These are phyloP conservation scores for Fusarium nanum DNA, from an alignment of 2,329 filamentous ascomycete genomes.

Conservation along the genomic window DNA sequence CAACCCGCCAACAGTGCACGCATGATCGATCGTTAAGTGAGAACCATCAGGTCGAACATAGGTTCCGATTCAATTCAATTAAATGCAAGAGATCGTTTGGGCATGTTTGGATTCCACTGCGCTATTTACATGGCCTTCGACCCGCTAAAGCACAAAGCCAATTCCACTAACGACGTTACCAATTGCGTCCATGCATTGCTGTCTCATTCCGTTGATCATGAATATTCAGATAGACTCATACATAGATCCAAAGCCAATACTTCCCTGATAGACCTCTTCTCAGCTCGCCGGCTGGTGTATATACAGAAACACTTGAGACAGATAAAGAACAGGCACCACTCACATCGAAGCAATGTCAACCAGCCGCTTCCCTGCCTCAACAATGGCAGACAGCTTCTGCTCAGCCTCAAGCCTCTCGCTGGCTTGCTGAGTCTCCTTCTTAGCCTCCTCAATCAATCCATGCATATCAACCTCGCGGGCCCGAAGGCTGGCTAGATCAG, in stretches of 20 bases:
- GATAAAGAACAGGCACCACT: background rate
- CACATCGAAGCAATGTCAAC: background rate
- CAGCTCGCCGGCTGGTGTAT: background rate
- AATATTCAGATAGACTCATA: background rate
- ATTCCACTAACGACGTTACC: background rate
- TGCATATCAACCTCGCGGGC: background rate
- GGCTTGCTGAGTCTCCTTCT: background rate
- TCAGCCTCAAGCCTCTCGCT: background rate
- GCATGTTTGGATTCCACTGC: too few species aligned
- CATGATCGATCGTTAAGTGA: too few species aligned
- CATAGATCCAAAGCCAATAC: background rate
- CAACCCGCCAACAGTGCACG: background rate
- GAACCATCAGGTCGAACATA: background rate
- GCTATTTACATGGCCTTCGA: background rate
- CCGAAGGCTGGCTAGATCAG: background rate
- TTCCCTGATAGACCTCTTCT: background rate
- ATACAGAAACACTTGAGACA: background rate
- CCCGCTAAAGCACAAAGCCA: background rate
- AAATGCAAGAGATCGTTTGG: background rate
- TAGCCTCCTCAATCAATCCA: background rate
- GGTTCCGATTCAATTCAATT: background rate
- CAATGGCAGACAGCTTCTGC: background rate
- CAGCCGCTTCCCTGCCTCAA: background rate
- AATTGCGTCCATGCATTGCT: background rate
- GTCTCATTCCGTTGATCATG: background rate